These are phyloP conservation scores for Heterobasidion irregulare DNA, from an alignment of 1,284 basidiomycete species.

Conservation along the genomic window DNA sequence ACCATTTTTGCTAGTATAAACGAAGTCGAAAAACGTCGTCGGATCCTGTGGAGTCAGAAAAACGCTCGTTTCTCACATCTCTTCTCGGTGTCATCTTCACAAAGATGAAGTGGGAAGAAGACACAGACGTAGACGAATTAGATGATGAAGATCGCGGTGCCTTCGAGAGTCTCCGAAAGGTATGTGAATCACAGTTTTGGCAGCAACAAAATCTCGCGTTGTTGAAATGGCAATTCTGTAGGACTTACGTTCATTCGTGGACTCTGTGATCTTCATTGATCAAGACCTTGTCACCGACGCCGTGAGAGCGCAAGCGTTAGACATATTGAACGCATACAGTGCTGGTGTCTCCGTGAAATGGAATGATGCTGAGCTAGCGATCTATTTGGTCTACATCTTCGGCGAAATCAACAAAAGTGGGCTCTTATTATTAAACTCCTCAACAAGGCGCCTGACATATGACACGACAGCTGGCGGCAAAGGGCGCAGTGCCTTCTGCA, in stretches of 20 bases:
- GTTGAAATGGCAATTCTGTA: slow-evolving; percentile 19
- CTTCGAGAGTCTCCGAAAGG: slow-evolving; percentile 85
- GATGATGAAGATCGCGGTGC: slow-evolving; percentile 86
- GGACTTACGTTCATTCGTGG: slow-evolving; percentile 79
- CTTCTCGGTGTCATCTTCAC: slow-evolving; percentile 76
- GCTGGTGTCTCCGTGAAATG: slow-evolving; percentile 65
- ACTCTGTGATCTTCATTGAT: slow-evolving; percentile 77
- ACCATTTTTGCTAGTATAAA: slow-evolving; percentile 54
- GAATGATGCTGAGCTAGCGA: slow-evolving; percentile 91
- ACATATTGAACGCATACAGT: slow-evolving; percentile 64
- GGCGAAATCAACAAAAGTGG: slow-evolving; percentile 85
- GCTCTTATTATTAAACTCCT: slow-evolving; percentile 11
- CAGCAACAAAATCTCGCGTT: slow-evolving; percentile 2
- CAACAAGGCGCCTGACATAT: neutral
- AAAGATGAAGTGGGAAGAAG: slow-evolving; percentile 92
- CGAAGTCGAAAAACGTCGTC: slow-evolving; percentile 61
- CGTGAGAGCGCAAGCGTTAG: slow-evolving; percentile 63
- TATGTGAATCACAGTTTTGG: slow-evolving; percentile 19
- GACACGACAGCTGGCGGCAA: slow-evolving; percentile 51
- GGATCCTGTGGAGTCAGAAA: slow-evolving; percentile 62
- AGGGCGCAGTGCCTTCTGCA: slow-evolving; percentile 70
- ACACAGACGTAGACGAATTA: slow-evolving; percentile 72
- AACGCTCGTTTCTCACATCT: slow-evolving; percentile 74
- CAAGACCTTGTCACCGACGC: slow-evolving; percentile 72
- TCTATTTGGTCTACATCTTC: slow-evolving; percentile 90